A percentile compares a stretch with the other conserved stretches of the same genome.
phyloP scores from a whole-genome alignment of 2,329 filamentous ascomycete species.

The Colletotrichum gigasporum region DNA sequence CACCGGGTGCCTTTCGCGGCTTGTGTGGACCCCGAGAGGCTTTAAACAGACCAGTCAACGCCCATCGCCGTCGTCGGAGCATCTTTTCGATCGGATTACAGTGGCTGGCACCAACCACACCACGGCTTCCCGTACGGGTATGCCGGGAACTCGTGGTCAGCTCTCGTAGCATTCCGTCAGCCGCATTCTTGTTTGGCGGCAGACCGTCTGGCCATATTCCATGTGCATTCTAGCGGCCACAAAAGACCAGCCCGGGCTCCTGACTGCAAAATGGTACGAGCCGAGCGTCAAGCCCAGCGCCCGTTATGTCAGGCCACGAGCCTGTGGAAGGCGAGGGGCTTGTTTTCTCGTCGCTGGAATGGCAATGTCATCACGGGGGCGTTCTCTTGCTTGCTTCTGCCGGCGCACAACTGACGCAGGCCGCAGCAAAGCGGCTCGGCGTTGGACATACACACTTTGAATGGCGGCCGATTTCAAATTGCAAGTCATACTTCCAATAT shows the following conservation, averaged over 20 bases:
- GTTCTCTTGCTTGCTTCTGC: not conserved
- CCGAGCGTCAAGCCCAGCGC: not conserved
- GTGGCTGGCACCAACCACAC: not conserved
- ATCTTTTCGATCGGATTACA: not conserved
- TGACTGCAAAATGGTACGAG: not conserved
- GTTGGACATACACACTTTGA: not conserved
- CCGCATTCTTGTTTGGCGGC: not conserved
- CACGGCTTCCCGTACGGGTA: not conserved
- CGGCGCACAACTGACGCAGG: not conserved
- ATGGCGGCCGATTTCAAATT: constrained; percentile 1
- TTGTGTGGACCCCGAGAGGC: not conserved
- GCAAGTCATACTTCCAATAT: not conserved
- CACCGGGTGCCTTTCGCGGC: not conserved
- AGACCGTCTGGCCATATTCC: not conserved
- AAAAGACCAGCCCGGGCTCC: not conserved
- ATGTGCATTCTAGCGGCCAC: not conserved
- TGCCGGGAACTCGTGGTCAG: not conserved
- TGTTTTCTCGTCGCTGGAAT: not conserved
- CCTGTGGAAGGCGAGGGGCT: not conserved
- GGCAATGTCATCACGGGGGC: not conserved
- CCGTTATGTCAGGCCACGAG: constrained; percentile 16
- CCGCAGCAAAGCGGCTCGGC: not conserved
- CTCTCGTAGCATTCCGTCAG: constrained; percentile 2
- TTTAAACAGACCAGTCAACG: not conserved
- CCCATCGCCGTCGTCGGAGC: not conserved